These are phyloP conservation scores for Achaetomiella virescens DNA, from an alignment of 495 filamentous ascomycete species.

Conservation along the genomic window DNA sequence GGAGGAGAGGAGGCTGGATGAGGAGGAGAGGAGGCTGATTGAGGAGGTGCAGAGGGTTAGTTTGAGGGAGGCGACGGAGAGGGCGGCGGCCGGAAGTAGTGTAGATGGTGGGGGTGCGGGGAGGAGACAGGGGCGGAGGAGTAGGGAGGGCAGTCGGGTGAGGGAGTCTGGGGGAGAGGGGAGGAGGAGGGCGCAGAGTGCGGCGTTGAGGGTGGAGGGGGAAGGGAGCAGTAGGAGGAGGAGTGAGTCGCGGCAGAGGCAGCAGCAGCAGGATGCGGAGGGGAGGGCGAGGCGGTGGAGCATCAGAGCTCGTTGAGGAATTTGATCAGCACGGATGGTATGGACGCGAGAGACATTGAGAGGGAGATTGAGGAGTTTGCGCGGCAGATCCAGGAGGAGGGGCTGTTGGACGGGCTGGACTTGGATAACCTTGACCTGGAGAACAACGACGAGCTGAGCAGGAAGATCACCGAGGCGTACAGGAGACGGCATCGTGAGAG, in stretches of 20 bases:
- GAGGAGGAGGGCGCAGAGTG: conserved; percentile 25
- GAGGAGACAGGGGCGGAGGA: no score
- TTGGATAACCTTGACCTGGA: conserved; percentile 68
- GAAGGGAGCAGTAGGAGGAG: conserved; percentile 29
- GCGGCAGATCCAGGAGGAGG: conserved; percentile 82
- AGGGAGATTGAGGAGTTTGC: conserved; percentile 70
- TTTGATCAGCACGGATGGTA: conserved; percentile 67
- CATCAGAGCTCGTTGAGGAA: conserved; percentile 82
- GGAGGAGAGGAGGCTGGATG: conserved; percentile 49
- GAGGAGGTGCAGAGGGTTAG: conserved; percentile 66
- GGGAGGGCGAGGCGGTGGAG: conserved; percentile 52
- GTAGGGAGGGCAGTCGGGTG: conserved; percentile 14
- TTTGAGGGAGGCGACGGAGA: conserved; percentile 51
- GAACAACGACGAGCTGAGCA: conserved; percentile 80
- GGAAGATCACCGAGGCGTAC: conserved; percentile 83
- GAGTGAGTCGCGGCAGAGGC: conserved; percentile 32
- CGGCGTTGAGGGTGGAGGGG: conserved; percentile 26
- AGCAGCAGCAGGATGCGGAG: conserved; percentile 27
- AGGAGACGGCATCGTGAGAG: conserved; percentile 59
- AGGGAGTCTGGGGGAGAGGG: conserved; percentile 17
- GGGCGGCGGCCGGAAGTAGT: no score
- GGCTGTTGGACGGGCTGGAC: conserved; percentile 78
- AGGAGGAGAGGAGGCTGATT: conserved; percentile 54
- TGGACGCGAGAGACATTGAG: conserved; percentile 68
- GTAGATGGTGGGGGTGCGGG: background rate